phyloP scores from a whole-genome alignment of 768 basidiomycete species.

The Rossbeevera mucosa region DNA sequence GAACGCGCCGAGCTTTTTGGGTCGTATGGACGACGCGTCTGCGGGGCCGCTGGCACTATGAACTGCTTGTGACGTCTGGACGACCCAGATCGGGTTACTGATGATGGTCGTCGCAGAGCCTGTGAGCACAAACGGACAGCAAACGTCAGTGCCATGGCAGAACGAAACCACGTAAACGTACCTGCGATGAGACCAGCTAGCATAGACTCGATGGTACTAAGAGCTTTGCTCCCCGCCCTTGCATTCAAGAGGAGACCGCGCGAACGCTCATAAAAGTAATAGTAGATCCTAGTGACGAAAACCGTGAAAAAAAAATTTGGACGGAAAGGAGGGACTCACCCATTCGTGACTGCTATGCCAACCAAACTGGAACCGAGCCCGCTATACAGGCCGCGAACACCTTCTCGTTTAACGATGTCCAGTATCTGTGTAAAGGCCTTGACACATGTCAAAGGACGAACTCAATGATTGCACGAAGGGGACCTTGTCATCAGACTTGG shows the following conservation, averaged over 20 bases:
- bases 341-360: constrained; percentile 92
- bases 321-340: constrained; percentile 42
- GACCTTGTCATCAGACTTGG: constrained; percentile 71
- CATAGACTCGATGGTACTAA: constrained; percentile 86
- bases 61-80: constrained; percentile 87
- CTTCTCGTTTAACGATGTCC: constrained; percentile 81
- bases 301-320: background rate
- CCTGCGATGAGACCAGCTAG: constrained; percentile 85
- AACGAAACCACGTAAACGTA: constrained; percentile 14
- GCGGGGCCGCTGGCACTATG: constrained; percentile 35
- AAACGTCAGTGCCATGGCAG: background rate
- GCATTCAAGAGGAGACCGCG: constrained; percentile 53
- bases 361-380: constrained; percentile 82
- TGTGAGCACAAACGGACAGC: constrained; percentile 22
- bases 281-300: constrained; percentile 63
- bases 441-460: background rate
- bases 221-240: constrained; percentile 56
- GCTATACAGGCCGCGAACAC: constrained; percentile 77
- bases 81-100: constrained; percentile 95
- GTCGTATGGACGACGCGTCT: constrained; percentile 16
- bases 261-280: constrained; percentile 84
- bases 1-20: constrained; percentile 57
- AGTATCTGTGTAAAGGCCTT: constrained; percentile 64
- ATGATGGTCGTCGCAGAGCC: constrained; percentile 86
- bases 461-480: background rate